Conservation (phyloP, 768 basidiomycete genomes). For the Tulasnella sp. region DNA sequence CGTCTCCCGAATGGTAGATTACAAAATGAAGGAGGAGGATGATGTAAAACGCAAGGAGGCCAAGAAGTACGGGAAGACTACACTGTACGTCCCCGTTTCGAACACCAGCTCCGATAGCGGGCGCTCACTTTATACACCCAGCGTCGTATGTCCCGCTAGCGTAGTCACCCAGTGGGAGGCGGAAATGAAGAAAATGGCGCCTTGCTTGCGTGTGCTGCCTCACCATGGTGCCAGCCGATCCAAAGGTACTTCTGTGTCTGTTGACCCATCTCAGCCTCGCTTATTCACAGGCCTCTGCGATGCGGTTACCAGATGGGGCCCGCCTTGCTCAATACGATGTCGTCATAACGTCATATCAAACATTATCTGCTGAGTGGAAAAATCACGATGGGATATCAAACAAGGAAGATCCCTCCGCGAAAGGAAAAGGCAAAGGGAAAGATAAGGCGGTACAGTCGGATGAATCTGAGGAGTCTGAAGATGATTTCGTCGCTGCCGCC, state of each 20-base stretch:
- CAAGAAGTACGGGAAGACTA: slow-evolving; percentile 61
- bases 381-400: slow-evolving; percentile 49
- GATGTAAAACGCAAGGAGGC: slow-evolving; percentile 40
- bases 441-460: slow-evolving; percentile 36
- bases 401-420: slow-evolving; percentile 34
- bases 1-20: slow-evolving; percentile 79
- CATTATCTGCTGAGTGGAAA: slow-evolving; percentile 72
- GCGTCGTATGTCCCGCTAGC: slow-evolving; percentile 82
- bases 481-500: slow-evolving; percentile 22
- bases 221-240: slow-evolving; percentile 80
- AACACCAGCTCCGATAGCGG: background rate
- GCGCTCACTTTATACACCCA: slow-evolving; percentile 35
- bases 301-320: slow-evolving; percentile 47
- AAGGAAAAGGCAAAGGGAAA: slow-evolving; percentile 41
- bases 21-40: slow-evolving; percentile 55
- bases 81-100: slow-evolving; percentile 50
- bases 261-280: background rate
- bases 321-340: slow-evolving; percentile 56
- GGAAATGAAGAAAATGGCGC: slow-evolving; percentile 72
- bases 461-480: slow-evolving; percentile 22
- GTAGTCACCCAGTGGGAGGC: slow-evolving; percentile 88
- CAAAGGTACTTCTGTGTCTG: slow-evolving; percentile 46
- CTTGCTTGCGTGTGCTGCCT: slow-evolving; percentile 62
- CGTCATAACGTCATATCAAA: slow-evolving; percentile 84
- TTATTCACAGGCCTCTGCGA: background rate